A percentile compares a stretch with the other conserved stretches of the same genome.
These are phyloP conservation scores for Tilletia indica DNA, from an alignment of 1,284 basidiomycete species.

Conservation along the genomic window DNA sequence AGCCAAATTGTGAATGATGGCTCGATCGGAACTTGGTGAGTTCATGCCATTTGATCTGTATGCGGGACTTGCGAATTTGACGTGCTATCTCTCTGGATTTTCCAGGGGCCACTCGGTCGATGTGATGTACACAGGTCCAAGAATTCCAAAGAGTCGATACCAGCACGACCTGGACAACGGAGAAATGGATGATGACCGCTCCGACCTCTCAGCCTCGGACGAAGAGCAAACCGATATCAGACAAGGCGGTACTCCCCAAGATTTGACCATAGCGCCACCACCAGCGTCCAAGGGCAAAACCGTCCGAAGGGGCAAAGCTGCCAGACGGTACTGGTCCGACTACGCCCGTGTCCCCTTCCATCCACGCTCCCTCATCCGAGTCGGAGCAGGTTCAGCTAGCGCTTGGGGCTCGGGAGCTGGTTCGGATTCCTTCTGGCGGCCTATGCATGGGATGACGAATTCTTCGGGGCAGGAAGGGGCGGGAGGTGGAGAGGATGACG, in stretches of 20 bases:
- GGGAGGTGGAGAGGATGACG: slow-evolving; percentile 19
- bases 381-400: slow-evolving; percentile 37
- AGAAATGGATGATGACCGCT: slow-evolving; percentile 25
- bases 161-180: slow-evolving; percentile 32
- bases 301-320: background rate
- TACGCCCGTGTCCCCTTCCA: slow-evolving; percentile 41
- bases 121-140: background rate
- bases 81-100: background rate
- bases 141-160: slow-evolving; percentile 24
- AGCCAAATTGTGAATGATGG: slow-evolving; percentile 17
- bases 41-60: background rate
- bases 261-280: too few species aligned
- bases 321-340: slow-evolving; percentile 46
- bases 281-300: too few species aligned
- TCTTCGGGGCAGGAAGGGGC: slow-evolving; percentile 16
- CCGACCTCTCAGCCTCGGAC: slow-evolving; percentile 18
- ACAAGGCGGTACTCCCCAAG: background rate
- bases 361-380: slow-evolving; percentile 39
- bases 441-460: slow-evolving; percentile 11
- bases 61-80: background rate
- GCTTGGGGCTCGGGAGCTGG: background rate
- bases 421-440: slow-evolving; percentile 2
- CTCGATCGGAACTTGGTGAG: background rate
- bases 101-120: background rate
- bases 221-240: slow-evolving; percentile 18